Evolutionary conservation across 352 stramenopile species (phyloP).

Genomic region (Globisporangium megalacanthum): DNA sequence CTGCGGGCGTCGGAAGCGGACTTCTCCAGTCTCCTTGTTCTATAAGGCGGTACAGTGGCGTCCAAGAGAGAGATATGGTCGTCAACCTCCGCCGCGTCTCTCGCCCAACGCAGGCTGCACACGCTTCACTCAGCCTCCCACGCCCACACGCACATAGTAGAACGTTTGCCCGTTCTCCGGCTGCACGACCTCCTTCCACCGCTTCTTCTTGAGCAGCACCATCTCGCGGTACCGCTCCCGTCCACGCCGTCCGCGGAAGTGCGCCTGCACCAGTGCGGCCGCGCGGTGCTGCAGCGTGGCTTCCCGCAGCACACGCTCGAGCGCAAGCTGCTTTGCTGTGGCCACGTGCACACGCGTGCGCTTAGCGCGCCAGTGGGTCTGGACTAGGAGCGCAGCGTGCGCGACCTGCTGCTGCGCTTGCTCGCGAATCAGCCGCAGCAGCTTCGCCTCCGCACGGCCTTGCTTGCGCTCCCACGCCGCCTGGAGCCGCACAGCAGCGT

Average conservation of each 20-base stretch:
- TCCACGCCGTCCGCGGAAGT: conserved; percentile 64
- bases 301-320: conserved; percentile 40
- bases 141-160: conserved; percentile 76
- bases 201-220: conserved; percentile 58
- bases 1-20: conserved; percentile 86
- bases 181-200: conserved; percentile 91
- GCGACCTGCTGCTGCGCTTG: conserved; percentile 27
- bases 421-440: conserved; percentile 37
- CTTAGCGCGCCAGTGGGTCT: conserved; percentile 44
- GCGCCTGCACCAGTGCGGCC: conserved; percentile 69
- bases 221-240: conserved; percentile 51
- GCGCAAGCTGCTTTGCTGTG: conserved; percentile 20
- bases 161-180: conserved; percentile 70
- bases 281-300: conserved; percentile 58
- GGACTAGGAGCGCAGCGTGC: conserved; percentile 32
- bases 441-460: conserved; percentile 25
- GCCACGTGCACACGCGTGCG: conserved; percentile 24
- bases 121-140: background rate
- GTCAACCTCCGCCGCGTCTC: no score
- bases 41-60: conserved; percentile 13
- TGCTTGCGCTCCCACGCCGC: conserved; percentile 55
- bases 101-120: no score
- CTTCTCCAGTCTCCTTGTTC: conserved; percentile 92
- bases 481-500: conserved; percentile 46
- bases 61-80: background rate